Evolutionary conservation across 2,329 filamentous ascomycete genomes (phyloP).

Genomic region (Trichoderma simmonsii): DNA sequence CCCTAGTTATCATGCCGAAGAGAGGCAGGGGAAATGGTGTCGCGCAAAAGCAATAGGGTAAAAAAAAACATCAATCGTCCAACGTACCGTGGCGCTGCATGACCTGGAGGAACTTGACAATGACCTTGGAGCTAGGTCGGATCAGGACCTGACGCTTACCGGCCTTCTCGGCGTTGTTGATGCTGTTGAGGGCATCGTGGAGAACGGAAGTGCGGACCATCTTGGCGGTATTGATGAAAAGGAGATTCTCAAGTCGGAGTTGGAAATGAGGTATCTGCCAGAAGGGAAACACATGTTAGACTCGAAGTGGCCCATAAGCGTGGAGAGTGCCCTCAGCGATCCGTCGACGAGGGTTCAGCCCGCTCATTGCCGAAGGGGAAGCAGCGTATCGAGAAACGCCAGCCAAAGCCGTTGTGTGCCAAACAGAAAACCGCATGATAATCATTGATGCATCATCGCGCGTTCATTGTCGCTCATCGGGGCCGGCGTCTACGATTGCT

Average conservation of each 20-base stretch:
- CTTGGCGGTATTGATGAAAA: slow-evolving; percentile 60
- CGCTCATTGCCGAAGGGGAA: slow-evolving; percentile 63
- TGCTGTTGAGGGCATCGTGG: slow-evolving; percentile 97
- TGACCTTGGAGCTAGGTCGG: slow-evolving; percentile 98
- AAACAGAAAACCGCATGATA: slow-evolving; percentile 15
- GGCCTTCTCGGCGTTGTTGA: slow-evolving; percentile 99
- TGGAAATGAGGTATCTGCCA: slow-evolving; percentile 64
- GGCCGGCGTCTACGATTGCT: slow-evolving; percentile 52
- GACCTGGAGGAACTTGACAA: slow-evolving; percentile 97
- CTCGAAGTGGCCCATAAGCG: slow-evolving; percentile 58
- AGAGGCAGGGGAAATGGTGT: slow-evolving; percentile 23
- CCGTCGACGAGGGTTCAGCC: slow-evolving; percentile 63
- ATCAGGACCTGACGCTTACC: slow-evolving; percentile 99
- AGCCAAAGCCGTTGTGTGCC: slow-evolving; percentile 13
- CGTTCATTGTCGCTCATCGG: slow-evolving; percentile 22
- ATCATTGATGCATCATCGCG: background rate
- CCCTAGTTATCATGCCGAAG: slow-evolving; percentile 99
- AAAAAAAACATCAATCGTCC: background rate
- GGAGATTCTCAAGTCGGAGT: slow-evolving; percentile 77
- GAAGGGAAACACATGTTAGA: slow-evolving; percentile 50
- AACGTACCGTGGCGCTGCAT: slow-evolving; percentile 99
- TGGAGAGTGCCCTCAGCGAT: slow-evolving; percentile 65
- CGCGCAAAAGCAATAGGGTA: background rate
- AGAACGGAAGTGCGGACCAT: slow-evolving; percentile 99
- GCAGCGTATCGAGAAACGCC: slow-evolving; percentile 53